phyloP scores from a whole-genome alignment of 371 early-diverging fungal species.

The Chytridium lagenaria region DNA sequence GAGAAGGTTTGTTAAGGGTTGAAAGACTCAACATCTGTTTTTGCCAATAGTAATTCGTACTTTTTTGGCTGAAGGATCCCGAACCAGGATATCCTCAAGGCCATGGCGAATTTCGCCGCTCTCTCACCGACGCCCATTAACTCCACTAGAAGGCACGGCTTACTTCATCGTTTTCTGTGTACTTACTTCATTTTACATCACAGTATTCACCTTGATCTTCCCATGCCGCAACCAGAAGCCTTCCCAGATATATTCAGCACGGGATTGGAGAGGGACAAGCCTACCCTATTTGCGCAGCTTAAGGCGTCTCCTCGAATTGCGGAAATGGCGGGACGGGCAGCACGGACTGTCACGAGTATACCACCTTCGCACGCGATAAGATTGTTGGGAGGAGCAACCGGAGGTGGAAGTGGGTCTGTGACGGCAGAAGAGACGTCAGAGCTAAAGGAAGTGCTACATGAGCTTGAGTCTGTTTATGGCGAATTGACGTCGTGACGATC shows the following conservation, averaged over 20 bases:
- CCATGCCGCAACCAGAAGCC: not conserved
- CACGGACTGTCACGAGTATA: not conserved
- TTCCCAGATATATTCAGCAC: not conserved
- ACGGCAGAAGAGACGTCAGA: not conserved
- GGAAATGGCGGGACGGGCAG: not conserved
- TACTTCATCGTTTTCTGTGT: not conserved
- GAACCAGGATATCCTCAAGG: too few relatives aligned
- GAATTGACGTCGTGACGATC: not conserved
- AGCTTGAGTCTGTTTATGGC: not conserved
- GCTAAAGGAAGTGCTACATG: not conserved
- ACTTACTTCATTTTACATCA: not conserved
- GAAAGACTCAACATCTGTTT: too few relatives aligned
- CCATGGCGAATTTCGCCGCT: not conserved
- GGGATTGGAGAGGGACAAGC: too few relatives aligned
- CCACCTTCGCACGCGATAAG: not conserved
- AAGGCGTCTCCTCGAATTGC: conserved; percentile 5
- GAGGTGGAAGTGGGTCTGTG: not conserved
- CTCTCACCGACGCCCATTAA: not conserved
- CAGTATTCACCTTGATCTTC: not conserved
- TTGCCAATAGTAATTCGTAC: too few relatives aligned
- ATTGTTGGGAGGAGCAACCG: not conserved
- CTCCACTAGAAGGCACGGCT: not conserved
- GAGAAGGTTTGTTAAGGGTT: not conserved
- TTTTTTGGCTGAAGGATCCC: too few relatives aligned
- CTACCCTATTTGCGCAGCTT: not conserved